Percentiles rank a stretch among this genome's conserved stretches.
These are phyloP conservation scores for Chenopodium album DNA, from an alignment of 148 eudicot species.

Conservation along the genomic window DNA sequence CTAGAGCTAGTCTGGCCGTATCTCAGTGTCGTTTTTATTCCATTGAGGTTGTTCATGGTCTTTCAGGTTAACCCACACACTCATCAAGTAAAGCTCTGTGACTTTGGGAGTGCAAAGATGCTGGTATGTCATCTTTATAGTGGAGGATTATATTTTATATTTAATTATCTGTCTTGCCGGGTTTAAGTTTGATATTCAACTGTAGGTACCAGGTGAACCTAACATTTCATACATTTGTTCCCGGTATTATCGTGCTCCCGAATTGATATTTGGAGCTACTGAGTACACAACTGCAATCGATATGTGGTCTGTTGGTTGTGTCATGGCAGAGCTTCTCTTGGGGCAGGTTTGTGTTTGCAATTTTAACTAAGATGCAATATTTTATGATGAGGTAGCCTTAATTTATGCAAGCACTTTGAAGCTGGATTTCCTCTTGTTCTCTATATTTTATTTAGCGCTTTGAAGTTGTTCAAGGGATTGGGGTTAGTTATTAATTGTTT, in stretches of 20 bases:
- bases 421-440: not conserved
- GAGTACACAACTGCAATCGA: constrained; percentile 91
- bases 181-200: constrained; percentile 17
- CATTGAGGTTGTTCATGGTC: constrained; percentile 3
- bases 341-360: constrained; percentile 53
- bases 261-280: constrained; percentile 87
- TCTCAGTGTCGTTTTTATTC: not conserved
- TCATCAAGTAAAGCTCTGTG: constrained; percentile 86
- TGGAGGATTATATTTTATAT: not conserved
- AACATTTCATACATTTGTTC: constrained; percentile 90
- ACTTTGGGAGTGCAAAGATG: constrained; percentile 96
- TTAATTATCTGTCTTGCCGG: not conserved
- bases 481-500: not conserved
- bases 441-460: not conserved
- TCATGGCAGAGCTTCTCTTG: constrained; percentile 75
- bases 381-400: no score
- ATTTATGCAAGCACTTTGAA: no score
- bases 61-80: constrained; percentile 85
- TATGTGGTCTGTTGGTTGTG: constrained; percentile 95
- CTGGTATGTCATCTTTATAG: constrained; percentile 50
- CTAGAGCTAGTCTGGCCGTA: not conserved
- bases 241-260: constrained; percentile 88
- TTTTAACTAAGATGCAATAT: not conserved
- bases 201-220: constrained; percentile 86
- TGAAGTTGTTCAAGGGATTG: not conserved